Base-by-base conservation (phyloP, 2,329 filamentous ascomycete species). In the Nannizzia gypsea region DNA sequence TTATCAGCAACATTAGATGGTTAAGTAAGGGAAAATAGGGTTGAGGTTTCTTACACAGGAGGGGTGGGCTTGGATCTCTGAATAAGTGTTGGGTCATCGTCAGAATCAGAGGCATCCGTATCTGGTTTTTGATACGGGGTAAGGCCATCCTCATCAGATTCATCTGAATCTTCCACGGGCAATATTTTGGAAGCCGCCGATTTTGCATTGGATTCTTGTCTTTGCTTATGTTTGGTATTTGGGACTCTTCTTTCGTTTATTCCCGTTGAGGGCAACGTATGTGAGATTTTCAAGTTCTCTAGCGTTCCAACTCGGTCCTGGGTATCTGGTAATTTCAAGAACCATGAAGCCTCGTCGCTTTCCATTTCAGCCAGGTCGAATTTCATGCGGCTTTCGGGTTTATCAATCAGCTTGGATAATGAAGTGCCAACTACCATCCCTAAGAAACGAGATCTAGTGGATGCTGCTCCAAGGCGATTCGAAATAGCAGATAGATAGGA, bases 21-120 rank as follows among this genome's bases (percentile, higher is more conserved):
- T 15, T 50, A 13, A 31, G 3, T 4, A 36, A 13, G 31, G 1
- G 15, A 38, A 58, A 34, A 61, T 64, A 48, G 64, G 60, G 28
- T 64, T 58, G 26, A 61, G 61, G 13, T 59, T 61, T 24, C 76
- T 69, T 74, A 80, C 68, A 99, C 90, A 0, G 93, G 93, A 0
- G 90, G 82, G 61, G 83, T 87, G 22, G 87, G 83, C 66, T 93
- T 96, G 72, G 93, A 85, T 13, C 91, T 82, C 60, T 88, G 86
- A 55, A 97, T 81, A 17, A 96, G 77, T 0, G 90, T 95, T 3
- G 93, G 86, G 66, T 99, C 95, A 40, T 96, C 91, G 60, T 96
- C 90, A 0, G 90, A 92, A 69, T 99, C 93, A 69, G 95, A 89
- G 0, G 84, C 81, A 65, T 99, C 93, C 1, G 88, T 90, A 67